A percentile compares a stretch with the other conserved stretches of the same genome.
Evolutionary conservation across 345 rosid species (phyloP).

Genomic region (Eucalyptus tenuipes): DNA sequence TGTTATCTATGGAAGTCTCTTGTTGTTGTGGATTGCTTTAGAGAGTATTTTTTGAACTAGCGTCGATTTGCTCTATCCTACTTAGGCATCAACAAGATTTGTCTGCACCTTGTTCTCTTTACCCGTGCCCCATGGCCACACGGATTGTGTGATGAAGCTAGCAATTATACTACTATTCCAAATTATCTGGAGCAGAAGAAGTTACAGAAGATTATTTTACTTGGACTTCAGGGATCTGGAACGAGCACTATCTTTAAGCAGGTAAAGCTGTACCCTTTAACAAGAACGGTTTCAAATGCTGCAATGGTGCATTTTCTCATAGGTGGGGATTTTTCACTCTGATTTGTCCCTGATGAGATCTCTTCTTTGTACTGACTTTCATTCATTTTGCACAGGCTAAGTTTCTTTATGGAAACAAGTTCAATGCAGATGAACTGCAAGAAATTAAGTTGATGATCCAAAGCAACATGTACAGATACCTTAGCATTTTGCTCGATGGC

Average conservation of each 20-base stretch:
- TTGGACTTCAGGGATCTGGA: slow-evolving; percentile 80
- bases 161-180: slow-evolving; percentile 61
- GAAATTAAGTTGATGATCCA: slow-evolving; percentile 95
- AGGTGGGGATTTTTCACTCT: not conserved
- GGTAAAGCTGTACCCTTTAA: slow-evolving; percentile 14
- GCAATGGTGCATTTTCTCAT: not conserved
- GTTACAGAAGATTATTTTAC: slow-evolving; percentile 72
- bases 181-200: slow-evolving; percentile 75
- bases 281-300: not conserved
- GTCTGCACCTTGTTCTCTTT: slow-evolving; percentile 74
- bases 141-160: slow-evolving; percentile 56
- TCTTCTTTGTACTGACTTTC: not conserved
- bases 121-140: slow-evolving; percentile 77
- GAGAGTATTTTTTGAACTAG: not conserved
- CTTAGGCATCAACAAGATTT: slow-evolving; percentile 88
- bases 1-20: not conserved
- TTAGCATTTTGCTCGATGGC: slow-evolving; percentile 91
- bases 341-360: not conserved
- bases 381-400: slow-evolving; percentile 57
- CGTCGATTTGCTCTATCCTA: slow-evolving; percentile 12
- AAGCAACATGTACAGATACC: slow-evolving; percentile 91
- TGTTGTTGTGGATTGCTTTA: not conserved
- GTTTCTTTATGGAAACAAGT: slow-evolving; percentile 85
- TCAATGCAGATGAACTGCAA: slow-evolving; percentile 64
- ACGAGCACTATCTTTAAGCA: slow-evolving; percentile 96